Base-by-base conservation (phyloP, 257 asterid genomes). In the Leptodermis oblonga region DNA sequence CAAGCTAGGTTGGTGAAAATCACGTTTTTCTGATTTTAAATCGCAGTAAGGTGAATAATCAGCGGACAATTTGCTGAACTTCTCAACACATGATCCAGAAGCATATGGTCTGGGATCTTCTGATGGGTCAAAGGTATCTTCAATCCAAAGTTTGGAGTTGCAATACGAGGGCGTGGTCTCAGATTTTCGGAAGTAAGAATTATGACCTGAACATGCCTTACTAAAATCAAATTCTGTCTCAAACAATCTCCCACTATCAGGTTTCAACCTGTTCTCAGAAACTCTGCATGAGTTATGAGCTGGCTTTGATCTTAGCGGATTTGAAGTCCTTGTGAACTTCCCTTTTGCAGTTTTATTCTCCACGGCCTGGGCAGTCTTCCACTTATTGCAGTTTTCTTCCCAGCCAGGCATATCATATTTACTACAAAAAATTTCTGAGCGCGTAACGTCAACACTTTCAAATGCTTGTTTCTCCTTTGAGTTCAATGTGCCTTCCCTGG, bases 401-500 rank as follows among this genome's bases (percentile, higher is more conserved):
- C 69, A 23, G 65, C 34, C 67, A 67, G 70, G 54, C 12, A 46
- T 43, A 62, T 56, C 62, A 56, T 67, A 53, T 67, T 58, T 46
- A 42, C 59, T 26, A 51, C 18, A 45, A 25, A 49, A 65, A 31
- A 42, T 14, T n/a, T 74, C 75, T 54, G 75, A 67, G 37, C 52
- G 12, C 51, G 54, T 62, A 45, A 62, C 58, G 62, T 67, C 62
- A 2, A 22, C 48, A 39, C 42, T 11, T 60, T n/a, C 52, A 74
- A 33, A 62, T 62, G 67, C 43, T 39, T 53, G 70, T 52, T 77
- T 70, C 68, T 73, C 66, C 49, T 20, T 22, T 54, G 74, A 64
- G 71, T 73, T 77, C 72, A 49, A 30, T 54, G 73, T n/a, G 17
- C 80, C 69, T 69, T 76, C 77, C 71, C 72, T 81, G 60, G 73